Conservation (phyloP, 2,329 filamentous ascomycete genomes). For the Cladosporium sp. region DNA sequence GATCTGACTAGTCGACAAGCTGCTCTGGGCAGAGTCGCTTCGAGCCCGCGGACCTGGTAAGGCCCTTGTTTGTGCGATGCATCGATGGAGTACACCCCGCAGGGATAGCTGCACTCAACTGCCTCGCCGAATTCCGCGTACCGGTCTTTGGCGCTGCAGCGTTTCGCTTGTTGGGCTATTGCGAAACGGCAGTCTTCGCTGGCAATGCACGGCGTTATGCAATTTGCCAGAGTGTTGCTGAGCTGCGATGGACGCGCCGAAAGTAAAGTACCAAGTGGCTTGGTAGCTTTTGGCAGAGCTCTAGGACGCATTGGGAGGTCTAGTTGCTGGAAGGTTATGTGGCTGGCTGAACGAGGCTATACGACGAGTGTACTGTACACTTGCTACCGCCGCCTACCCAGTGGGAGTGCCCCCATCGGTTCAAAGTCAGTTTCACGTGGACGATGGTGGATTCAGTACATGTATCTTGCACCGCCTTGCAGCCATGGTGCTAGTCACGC, state of each 20-base stretch:
- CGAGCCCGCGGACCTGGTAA: slow-evolving; percentile 22
- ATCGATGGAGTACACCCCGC: background rate
- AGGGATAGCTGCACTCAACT: slow-evolving; percentile 14
- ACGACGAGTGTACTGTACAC: background rate
- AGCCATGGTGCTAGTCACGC: background rate
- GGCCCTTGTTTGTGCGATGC: background rate
- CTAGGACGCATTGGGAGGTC: background rate
- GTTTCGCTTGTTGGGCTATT: slow-evolving; percentile 19
- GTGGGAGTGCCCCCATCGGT: background rate
- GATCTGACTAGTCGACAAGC: background rate
- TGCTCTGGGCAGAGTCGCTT: background rate
- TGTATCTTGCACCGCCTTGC: slow-evolving; percentile 3
- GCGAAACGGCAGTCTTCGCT: slow-evolving; percentile 25
- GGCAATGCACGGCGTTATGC: slow-evolving; percentile 13
- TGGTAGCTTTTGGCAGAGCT: background rate
- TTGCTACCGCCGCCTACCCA: background rate
- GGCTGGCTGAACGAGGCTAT: slow-evolving; percentile 2
- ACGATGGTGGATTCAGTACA: background rate
- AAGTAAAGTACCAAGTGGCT: slow-evolving; percentile 14
- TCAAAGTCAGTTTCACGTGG: background rate
- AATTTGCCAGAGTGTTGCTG: background rate
- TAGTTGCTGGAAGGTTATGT: background rate
- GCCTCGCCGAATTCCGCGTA: slow-evolving; percentile 12
- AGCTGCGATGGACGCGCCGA: background rate
- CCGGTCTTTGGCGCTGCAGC: slow-evolving; percentile 23